These are phyloP conservation scores for Neurospora sp. DNA, from an alignment of 495 filamentous ascomycete genomes.

Conservation along the genomic window DNA sequence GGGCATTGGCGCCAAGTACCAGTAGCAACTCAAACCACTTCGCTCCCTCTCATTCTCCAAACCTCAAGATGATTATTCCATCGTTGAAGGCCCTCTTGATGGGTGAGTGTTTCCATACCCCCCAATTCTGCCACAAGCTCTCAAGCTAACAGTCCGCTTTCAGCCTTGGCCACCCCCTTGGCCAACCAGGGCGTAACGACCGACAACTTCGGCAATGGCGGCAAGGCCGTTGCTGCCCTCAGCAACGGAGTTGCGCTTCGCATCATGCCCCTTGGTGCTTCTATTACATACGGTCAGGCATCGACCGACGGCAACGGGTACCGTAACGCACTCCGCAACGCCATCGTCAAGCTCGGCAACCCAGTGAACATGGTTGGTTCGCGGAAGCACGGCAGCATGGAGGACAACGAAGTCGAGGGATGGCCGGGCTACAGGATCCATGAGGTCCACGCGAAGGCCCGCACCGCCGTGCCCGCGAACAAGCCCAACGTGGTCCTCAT, in stretches of 20 bases:
- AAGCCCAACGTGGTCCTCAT: constrained; percentile 43
- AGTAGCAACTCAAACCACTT: not conserved
- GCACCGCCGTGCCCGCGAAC: constrained; percentile 14
- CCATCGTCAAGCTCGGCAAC: constrained; percentile 19
- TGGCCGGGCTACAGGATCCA: constrained; percentile 38
- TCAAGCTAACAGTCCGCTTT: not conserved
- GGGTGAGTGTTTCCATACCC: not conserved
- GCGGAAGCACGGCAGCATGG: constrained; percentile 34
- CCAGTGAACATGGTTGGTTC: constrained; percentile 43
- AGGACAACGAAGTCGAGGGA: constrained; percentile 44
- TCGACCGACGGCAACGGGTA: constrained; percentile 29
- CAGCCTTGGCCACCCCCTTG: constrained; percentile 19
- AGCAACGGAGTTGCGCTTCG: constrained; percentile 25
- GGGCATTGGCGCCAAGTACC: not conserved
- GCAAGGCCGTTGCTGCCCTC: constrained; percentile 10
- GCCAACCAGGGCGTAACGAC: constrained; percentile 14
- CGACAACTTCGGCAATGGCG: constrained; percentile 7
- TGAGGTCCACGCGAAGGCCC: constrained; percentile 28
- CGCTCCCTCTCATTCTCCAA: not conserved
- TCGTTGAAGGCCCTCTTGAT: constrained; percentile 3
- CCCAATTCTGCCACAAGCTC: not conserved
- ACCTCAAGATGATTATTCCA: constrained; percentile 4
- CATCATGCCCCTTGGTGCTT: constrained; percentile 46
- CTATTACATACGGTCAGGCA: constrained; percentile 40
- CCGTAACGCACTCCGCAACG: constrained; percentile 19